Percentiles rank a stretch among this genome's conserved stretches.
Conservation (phyloP, 1,284 basidiomycete genomes). For the Irpex lacteus region DNA sequence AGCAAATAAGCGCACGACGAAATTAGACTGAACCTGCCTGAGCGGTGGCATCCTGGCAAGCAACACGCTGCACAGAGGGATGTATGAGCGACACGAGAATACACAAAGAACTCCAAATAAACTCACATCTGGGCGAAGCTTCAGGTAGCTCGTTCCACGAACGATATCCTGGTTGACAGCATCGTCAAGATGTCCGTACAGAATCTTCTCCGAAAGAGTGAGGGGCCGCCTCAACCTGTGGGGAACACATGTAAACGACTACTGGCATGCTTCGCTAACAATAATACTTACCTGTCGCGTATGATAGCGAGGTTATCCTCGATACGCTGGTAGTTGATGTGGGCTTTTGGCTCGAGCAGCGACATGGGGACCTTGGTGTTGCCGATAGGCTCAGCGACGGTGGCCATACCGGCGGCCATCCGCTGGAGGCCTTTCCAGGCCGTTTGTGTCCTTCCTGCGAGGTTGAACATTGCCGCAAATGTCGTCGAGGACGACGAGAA, state of each 20-base stretch:
- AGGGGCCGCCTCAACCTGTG: conserved; percentile 86
- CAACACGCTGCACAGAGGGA: conserved; percentile 74
- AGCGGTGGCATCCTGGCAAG: conserved; percentile 98
- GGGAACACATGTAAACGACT: neutral
- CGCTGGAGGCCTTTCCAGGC: conserved; percentile 59
- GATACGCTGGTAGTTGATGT: conserved; percentile 97
- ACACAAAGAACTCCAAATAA: conserved; percentile 3
- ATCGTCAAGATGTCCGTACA: conserved; percentile 98
- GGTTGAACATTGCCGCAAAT: conserved; percentile 62
- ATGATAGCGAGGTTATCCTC: conserved; percentile 91
- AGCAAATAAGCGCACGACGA: conserved; percentile 11
- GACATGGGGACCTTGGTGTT: conserved; percentile 95
- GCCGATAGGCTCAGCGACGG: conserved; percentile 70
- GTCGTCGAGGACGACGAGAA: conserved; percentile 31
- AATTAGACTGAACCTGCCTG: conserved; percentile 40
- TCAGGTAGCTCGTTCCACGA: conserved; percentile 90
- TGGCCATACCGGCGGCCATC: conserved; percentile 74
- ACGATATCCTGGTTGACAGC: conserved; percentile 86
- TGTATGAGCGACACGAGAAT: conserved; percentile 5
- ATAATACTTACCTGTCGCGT: conserved; percentile 64
- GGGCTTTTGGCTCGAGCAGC: conserved; percentile 80
- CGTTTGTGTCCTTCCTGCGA: conserved; percentile 57
- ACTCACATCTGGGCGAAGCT: conserved; percentile 92
- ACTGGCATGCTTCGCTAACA: conserved; percentile 8
- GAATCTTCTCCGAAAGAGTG: conserved; percentile 97